Percentiles rank a stretch among this genome's conserved stretches.
Conservation (phyloP, 139 green algal species). For the Micromonas commoda region DNA sequence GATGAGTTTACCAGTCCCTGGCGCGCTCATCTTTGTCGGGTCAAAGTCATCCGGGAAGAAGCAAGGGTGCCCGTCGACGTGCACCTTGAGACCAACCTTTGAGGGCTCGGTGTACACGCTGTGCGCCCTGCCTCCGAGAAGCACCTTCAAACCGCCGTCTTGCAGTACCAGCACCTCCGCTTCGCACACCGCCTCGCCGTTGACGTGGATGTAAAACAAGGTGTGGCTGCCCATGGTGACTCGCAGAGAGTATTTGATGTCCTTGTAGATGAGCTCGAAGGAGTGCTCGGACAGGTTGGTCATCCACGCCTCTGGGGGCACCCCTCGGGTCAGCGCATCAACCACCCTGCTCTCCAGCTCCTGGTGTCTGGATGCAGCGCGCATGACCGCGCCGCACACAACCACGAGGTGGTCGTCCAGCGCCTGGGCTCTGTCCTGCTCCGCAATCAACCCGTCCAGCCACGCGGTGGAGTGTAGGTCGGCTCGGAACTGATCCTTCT, state of each 20-base stretch:
- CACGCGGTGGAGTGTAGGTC: conserved; percentile 79
- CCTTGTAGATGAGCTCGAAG: conserved; percentile 33
- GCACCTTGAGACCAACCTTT: conserved; percentile 26
- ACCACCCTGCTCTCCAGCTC: background rate
- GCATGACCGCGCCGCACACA: conserved; percentile 22
- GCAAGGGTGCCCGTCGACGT: conserved; percentile 24
- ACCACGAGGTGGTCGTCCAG: conserved; percentile 12
- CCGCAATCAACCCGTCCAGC: conserved; percentile 89
- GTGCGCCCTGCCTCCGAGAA: conserved; percentile 22
- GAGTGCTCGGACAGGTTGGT: conserved; percentile 20
- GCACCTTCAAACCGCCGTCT: conserved; percentile 34
- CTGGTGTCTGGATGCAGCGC: background rate
- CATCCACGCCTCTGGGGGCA: conserved; percentile 23
- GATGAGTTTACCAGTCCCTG: conserved; percentile 46
- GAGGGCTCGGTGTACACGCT: conserved; percentile 18
- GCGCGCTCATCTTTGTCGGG: conserved; percentile 39
- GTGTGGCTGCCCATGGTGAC: conserved; percentile 6
- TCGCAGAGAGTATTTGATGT: conserved; percentile 25
- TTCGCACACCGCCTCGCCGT: conserved; percentile 14
- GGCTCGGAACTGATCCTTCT: conserved; percentile 48
- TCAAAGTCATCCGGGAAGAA: conserved; percentile 48
- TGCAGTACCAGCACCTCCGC: conserved; percentile 23
- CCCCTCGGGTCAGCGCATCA: background rate
- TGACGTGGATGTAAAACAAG: conserved; percentile 14
- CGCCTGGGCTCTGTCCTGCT: conserved; percentile 31